Percentiles rank a stretch among this genome's conserved stretches.
These are phyloP conservation scores for Neurospora sublineolata DNA, from an alignment of 495 filamentous ascomycete genomes.

Conservation along the genomic window DNA sequence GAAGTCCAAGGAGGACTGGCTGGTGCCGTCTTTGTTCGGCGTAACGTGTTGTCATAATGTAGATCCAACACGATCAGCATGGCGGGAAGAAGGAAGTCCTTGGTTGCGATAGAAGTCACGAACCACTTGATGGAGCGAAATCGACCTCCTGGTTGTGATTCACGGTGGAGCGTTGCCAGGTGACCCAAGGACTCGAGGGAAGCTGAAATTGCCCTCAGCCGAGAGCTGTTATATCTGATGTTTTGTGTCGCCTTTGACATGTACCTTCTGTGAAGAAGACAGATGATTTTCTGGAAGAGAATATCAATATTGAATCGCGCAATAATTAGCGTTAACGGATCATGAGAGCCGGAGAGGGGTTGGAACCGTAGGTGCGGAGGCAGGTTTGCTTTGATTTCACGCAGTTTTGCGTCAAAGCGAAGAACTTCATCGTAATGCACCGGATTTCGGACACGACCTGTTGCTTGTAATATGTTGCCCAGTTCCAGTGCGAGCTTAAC, in stretches of 20 bases:
- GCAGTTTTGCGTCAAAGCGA: conserved; percentile 59
- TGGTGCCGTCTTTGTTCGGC: conserved; percentile 5
- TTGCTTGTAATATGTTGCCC: conserved; percentile 40
- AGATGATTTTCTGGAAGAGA: conserved; percentile 69
- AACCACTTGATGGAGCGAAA: conserved; percentile 63
- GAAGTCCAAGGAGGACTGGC: conserved; percentile 54
- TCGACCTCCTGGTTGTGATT: conserved; percentile 61
- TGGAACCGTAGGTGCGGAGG: conserved; percentile 61
- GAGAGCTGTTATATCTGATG: conserved; percentile 66
- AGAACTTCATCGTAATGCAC: conserved; percentile 71
- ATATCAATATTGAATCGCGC: conserved; percentile 72
- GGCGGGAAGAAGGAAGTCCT: conserved; percentile 76
- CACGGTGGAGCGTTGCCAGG: conserved; percentile 63
- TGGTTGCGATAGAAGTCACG: conserved; percentile 63
- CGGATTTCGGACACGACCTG: conserved; percentile 36
- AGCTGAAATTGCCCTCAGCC: conserved; percentile 70
- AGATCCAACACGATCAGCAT: conserved; percentile 84
- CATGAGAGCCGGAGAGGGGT: conserved; percentile 58
- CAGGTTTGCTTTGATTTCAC: conserved; percentile 52
- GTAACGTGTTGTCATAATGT: conserved; percentile 34
- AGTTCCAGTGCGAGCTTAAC: conserved; percentile 49
- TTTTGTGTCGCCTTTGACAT: conserved; percentile 57
- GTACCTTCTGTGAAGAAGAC: conserved; percentile 77
- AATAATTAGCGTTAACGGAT: conserved; percentile 69
- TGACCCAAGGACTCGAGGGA: conserved; percentile 65